Evolutionary conservation across 2,329 filamentous ascomycete genomes (phyloP).

Genomic region (Coniochaeta sp.): DNA sequence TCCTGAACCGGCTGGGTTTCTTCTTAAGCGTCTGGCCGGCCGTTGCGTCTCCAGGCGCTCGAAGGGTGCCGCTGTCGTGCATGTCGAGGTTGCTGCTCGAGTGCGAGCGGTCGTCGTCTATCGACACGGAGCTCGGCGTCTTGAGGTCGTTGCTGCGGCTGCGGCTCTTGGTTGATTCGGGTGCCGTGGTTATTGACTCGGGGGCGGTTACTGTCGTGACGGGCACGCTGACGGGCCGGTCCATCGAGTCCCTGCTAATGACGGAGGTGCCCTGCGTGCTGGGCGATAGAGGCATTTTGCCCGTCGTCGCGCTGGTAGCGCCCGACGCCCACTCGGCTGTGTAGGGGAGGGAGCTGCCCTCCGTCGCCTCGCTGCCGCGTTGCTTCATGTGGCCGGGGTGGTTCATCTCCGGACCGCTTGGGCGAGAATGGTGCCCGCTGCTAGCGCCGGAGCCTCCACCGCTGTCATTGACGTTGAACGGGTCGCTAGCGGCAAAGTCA

Average conservation of each 20-base stretch:
- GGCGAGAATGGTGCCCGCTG: too few relatives aligned
- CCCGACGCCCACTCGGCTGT: conserved; percentile 57
- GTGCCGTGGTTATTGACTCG: conserved; percentile 22
- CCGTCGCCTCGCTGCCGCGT: conserved; percentile 55
- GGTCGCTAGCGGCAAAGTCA: conserved; percentile 42
- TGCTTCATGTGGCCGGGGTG: conserved; percentile 36
- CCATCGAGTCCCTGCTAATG: conserved; percentile 51
- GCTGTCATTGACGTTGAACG: conserved; percentile 36
- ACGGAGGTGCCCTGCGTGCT: conserved; percentile 61
- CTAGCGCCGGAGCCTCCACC: not conserved
- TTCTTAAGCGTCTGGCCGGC: conserved; percentile 49
- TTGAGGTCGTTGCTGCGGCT: conserved; percentile 17
- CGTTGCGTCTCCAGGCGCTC: conserved; percentile 14
- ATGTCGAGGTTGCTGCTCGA: conserved; percentile 15
- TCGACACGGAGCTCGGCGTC: conserved; percentile 12
- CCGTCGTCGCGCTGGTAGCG: conserved; percentile 55
- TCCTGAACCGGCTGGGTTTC: conserved; percentile 55
- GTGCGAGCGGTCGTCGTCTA: conserved; percentile 8
- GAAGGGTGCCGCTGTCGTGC: conserved; percentile 35
- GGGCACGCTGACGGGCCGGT: conserved; percentile 38
- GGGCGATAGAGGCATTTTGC: conserved; percentile 57
- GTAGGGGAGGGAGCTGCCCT: conserved; percentile 48
- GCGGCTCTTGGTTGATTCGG: conserved; percentile 18
- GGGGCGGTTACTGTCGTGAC: conserved; percentile 31
- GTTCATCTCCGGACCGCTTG: too few relatives aligned